Evolutionary conservation across 177 flowering plant species (phyloP).

Genomic region (Vitis hybrid): DNA sequence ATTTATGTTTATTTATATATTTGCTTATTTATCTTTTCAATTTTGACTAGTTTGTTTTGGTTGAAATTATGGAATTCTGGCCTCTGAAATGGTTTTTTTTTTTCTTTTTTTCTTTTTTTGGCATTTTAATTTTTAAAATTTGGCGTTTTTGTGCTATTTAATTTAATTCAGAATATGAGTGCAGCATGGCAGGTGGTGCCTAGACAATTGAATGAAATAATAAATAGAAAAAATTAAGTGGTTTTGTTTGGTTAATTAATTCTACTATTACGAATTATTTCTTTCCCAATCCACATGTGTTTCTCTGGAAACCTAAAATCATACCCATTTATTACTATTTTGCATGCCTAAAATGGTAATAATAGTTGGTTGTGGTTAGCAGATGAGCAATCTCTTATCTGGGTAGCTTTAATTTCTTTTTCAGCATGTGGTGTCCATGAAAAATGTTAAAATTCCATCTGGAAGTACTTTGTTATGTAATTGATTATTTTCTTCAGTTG

Average conservation of each 20-base stretch:
- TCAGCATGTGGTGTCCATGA: too few relatives aligned
- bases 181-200: slow-evolving; percentile 1
- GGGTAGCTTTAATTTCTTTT: not conserved
- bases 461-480: too few relatives aligned
- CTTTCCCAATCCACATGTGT: not conserved
- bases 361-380: not conserved
- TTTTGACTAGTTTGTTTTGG: not conserved
- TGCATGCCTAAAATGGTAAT: not conserved
- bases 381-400: not conserved
- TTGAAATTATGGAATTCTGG: not conserved
- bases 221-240: not conserved
- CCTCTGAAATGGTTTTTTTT: not conserved
- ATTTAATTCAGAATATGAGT: not conserved
- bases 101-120: not conserved
- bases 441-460: too few relatives aligned
- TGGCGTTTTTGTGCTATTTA: too few relatives aligned
- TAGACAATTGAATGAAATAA: not conserved
- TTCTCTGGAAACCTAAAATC: not conserved
- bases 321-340: not conserved
- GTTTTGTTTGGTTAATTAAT: not conserved
- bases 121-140: too few relatives aligned
- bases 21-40: not conserved
- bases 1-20: not conserved
- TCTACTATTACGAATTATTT: not conserved
- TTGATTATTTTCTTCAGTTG: too few relatives aligned